A percentile compares a stretch with the other conserved stretches of the same genome.
These are phyloP conservation scores for Aspergillus pseudoglaucus DNA, from an alignment of 2,329 filamentous ascomycete species.

Conservation along the genomic window DNA sequence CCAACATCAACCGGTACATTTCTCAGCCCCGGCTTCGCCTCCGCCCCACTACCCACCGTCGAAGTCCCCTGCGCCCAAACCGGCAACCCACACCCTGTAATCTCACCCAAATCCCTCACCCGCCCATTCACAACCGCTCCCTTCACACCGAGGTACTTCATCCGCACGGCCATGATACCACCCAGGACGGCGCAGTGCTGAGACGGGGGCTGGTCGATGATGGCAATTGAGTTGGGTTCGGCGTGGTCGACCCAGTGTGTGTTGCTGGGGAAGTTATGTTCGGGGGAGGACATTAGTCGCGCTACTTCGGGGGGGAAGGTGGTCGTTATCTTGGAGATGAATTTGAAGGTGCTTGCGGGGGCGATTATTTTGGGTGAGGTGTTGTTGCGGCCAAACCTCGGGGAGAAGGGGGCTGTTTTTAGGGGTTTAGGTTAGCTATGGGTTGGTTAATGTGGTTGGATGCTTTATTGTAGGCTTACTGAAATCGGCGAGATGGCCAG, in stretches of 20 bases:
- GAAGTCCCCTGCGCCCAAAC: constrained; percentile 44
- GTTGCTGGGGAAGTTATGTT: constrained; percentile 51
- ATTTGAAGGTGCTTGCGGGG: constrained; percentile 43
- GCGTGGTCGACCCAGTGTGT: constrained; percentile 65
- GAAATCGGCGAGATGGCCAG: constrained; percentile 61
- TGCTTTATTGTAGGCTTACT: constrained; percentile 29
- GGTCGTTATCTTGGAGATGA: constrained; percentile 51
- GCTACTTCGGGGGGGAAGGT: constrained; percentile 33
- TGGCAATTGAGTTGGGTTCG: constrained; percentile 53
- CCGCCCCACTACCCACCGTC: constrained; percentile 41
- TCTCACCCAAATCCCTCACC: constrained; percentile 59
- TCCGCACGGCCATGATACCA: constrained; percentile 68
- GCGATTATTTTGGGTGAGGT: constrained; percentile 32
- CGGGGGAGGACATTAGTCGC: constrained; percentile 4
- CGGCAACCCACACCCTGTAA: constrained; percentile 51
- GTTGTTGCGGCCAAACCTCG: constrained; percentile 21
- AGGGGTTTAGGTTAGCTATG: constrained; percentile 4
- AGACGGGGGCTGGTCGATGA: constrained; percentile 59
- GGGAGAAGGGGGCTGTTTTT: constrained; percentile 30
- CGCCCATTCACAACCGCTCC: constrained; percentile 63
- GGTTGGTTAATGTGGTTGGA: not conserved
- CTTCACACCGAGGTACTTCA: constrained; percentile 55
- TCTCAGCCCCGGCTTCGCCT: constrained; percentile 36
- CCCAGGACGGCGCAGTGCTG: constrained; percentile 67
- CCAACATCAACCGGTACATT: constrained; percentile 36